Conservation (phyloP, 2,329 filamentous ascomycete genomes). For the Curvularia eragrostidis region DNA sequence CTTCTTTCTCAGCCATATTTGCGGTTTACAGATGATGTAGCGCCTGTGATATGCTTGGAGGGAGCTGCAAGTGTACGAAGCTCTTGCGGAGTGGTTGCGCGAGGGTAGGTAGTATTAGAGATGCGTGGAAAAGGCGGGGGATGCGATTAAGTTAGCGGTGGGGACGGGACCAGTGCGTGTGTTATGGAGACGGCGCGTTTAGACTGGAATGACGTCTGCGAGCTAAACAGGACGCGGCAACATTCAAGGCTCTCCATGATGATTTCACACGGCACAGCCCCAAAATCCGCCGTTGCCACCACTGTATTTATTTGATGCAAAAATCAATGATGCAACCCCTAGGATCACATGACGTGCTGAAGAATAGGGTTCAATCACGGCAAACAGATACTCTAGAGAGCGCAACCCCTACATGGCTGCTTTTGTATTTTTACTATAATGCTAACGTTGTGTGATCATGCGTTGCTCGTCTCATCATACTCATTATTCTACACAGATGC, state of each 20-base stretch:
- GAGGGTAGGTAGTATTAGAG: slow-evolving; percentile 2
- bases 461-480: slow-evolving; percentile 7
- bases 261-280: neutral
- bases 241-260: slow-evolving; percentile 12
- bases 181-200: slow-evolving; percentile 25
- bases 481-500: slow-evolving; percentile 6
- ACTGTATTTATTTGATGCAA: neutral
- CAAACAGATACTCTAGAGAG: neutral
- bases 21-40: slow-evolving; percentile 1
- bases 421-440: slow-evolving; percentile 7
- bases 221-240: slow-evolving; percentile 25
- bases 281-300: neutral
- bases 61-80: neutral
- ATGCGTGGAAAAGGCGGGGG: slow-evolving; percentile 12
- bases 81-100: slow-evolving; percentile 4
- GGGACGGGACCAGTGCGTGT: slow-evolving; percentile 12
- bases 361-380: neutral
- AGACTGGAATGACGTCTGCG: slow-evolving; percentile 27
- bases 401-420: neutral
- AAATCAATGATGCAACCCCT: neutral
- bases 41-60: neutral
- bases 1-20: slow-evolving; percentile 49
- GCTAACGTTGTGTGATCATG: slow-evolving; percentile 6
- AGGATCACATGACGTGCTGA: neutral
- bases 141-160: slow-evolving; percentile 3